A percentile compares a stretch with the other conserved stretches of the same genome.
Conservation (phyloP, 1,284 basidiomycete species). For the Ustilago shanxiensis region DNA sequence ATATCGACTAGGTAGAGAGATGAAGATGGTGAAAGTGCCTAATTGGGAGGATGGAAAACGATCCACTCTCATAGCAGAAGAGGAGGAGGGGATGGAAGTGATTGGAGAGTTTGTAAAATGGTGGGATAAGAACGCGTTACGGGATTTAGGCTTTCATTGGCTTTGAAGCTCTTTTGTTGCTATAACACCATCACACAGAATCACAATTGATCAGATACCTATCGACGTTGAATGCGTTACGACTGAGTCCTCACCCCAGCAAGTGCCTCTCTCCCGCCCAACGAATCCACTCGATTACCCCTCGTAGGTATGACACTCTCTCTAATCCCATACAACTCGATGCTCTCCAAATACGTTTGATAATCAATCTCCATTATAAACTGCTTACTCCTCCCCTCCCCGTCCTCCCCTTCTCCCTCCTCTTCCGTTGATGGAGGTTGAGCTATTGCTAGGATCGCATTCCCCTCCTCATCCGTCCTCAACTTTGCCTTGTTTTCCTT, state of each 20-base stretch:
- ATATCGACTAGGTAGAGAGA: not conserved
- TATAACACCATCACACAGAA: too few relatives aligned
- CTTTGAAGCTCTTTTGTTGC: too few relatives aligned
- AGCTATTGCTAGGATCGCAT: constrained; percentile 75
- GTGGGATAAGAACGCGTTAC: constrained; percentile 33
- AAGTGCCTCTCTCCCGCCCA: constrained; percentile 21
- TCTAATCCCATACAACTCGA: constrained; percentile 82
- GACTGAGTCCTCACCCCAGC: not conserved
- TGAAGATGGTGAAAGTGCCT: constrained; percentile 1
- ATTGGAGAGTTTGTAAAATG: not conserved
- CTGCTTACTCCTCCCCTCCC: constrained; percentile 80
- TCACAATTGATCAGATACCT: too few relatives aligned
- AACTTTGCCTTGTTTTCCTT: constrained; percentile 80
- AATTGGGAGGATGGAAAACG: constrained; percentile 16
- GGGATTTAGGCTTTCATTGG: constrained; percentile 45
- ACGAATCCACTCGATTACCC: constrained; percentile 22
- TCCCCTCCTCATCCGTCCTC: constrained; percentile 75
- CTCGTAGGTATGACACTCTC: constrained; percentile 72
- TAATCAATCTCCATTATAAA: constrained; percentile 88
- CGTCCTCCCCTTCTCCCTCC: not conserved
- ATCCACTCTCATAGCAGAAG: too few relatives aligned
- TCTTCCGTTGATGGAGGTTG: not conserved
- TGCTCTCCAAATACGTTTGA: constrained; percentile 83
- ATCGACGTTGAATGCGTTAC: too few relatives aligned
- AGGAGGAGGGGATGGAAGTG: not conserved